Evolutionary conservation across 768 basidiomycete genomes (phyloP), one percentile per base, ranked within the genome.

Genomic region (Psilocybe tampanensis): DNA sequence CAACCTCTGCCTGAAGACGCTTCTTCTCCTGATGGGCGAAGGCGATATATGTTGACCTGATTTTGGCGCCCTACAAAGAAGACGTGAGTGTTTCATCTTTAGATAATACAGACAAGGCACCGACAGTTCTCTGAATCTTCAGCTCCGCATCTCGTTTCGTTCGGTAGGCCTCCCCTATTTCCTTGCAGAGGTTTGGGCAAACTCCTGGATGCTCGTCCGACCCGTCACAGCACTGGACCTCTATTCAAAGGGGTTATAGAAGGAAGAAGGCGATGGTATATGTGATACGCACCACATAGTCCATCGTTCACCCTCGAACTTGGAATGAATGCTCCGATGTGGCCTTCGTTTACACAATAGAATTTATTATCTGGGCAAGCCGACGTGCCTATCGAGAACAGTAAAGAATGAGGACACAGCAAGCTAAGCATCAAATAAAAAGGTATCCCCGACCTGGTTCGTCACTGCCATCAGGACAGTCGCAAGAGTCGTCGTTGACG

Each of bases 401-500:
- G 52, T 44, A 55, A 42, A 62, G 54, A 49, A n/a, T n/a, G n/a
- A n/a, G n/a, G n/a, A 48, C 19, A 11, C 39, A 48, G 39, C 36
- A 12, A 45, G 29, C 49, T 52, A 56, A 39, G 29, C 1, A 47
- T 26, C 19, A 22, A n/a, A 17, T 0, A 42, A 60, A 48, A 41
- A 18, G n/a, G n/a, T 47, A 23, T 13, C 19, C 41, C 53, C 72
- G 42, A 88, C 95, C 95, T 70, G 95, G 95, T 69, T 98, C 95
- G 62, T 98, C 95, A 61, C 90, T 94, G n/a, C 94, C 94, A 66
- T 97, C 95, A 26, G 80, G 78, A 68, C 95, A 98, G 74, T 98
- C 95, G 67, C 95, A 98, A 65, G 87, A 94, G 72, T 98, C 94
- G 67, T 98, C 93, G 70, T 98, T 97, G 22, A 97, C 86, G 18